phyloP scores from a whole-genome alignment of 139 green algal genomes.

The Tetraselmis striata region DNA sequence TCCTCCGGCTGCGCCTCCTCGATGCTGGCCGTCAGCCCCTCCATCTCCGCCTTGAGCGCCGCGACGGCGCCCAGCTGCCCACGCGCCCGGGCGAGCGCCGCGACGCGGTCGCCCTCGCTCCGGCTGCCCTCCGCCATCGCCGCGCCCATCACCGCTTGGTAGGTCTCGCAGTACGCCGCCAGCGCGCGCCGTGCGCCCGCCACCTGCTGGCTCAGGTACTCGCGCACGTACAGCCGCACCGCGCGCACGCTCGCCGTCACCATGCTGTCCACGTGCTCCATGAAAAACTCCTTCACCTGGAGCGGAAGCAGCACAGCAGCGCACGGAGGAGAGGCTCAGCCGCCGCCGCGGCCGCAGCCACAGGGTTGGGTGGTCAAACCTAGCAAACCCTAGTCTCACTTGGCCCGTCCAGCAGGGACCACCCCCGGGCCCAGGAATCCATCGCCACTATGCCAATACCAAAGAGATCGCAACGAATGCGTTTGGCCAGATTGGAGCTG shows the following conservation, averaged over 20 bases:
- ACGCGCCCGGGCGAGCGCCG: background rate
- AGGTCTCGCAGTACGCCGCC: background rate
- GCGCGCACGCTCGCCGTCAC: background rate
- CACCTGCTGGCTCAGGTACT: background rate
- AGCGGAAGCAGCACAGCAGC: background rate
- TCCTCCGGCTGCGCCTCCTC: background rate
- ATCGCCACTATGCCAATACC: too few species aligned
- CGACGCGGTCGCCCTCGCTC: background rate
- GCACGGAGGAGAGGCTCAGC: too few species aligned
- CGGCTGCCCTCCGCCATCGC: background rate
- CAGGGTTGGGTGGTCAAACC: too few species aligned
- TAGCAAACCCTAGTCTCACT: too few species aligned
- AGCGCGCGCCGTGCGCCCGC: background rate
- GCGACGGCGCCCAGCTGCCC: background rate
- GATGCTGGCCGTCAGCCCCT: background rate
- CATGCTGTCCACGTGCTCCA: background rate
- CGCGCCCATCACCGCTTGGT: background rate
- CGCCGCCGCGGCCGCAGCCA: too few species aligned
- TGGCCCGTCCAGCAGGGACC: too few species aligned
- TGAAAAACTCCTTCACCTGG: background rate
- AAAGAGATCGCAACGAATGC: too few species aligned
- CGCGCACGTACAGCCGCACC: background rate
- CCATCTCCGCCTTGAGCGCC: background rate
- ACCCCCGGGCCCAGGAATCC: too few species aligned
- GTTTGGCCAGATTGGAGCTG: too few species aligned